Base-by-base conservation (phyloP, 2,329 filamentous ascomycete genomes). In the Diplodia sapinea region DNA sequence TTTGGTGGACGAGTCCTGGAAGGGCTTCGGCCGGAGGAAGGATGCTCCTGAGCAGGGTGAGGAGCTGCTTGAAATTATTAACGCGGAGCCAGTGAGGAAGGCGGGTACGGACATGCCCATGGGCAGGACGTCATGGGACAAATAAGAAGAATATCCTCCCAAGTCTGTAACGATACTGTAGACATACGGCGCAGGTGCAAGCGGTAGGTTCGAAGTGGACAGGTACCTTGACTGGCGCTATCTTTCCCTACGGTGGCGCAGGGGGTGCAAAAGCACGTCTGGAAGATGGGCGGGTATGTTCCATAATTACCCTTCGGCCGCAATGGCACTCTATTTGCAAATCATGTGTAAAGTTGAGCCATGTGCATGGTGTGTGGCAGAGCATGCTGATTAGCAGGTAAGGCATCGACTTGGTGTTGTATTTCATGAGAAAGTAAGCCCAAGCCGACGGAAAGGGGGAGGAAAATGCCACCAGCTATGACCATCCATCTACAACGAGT, bases 1-100 rank as follows among this genome's bases (percentile, higher is more conserved):
- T 59, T 70, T 68, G 64, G 67, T 78, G 13, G 73, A 74, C 5
- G 72, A 75, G 69, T 71, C 71, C 59, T 59, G 74, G 68, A 71
- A 72, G 33, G 59, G 73, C 62, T 72, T 77, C 65, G 73, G 74
- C 29, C 68, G 71, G 66, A 72, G 70, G 63, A 70, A 70, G 68
- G 68, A 70, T 50, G 70, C 69, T 11, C 66, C 69, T 12, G 68
- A 69, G 68, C 33, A 52, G 20, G 38, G 40, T 13, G 71, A 70
- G 50, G 70, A 69, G 54, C 59, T 70, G 12, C 68, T 69, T 23
- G 61, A 68, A 57, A 56, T 68, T n/a, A 33, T 72, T 50, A 62
- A 72, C 4, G 69, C 71, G 20, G 74, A 76, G 70, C 70, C 73
- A 15, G 63, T 67, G 26, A 67, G 63, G 51, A 67, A 65, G 36